A percentile compares a stretch with the other conserved stretches of the same genome.
phyloP scores from a whole-genome alignment of 2,329 filamentous ascomycete genomes.

The Fusarium xyrophilum region DNA sequence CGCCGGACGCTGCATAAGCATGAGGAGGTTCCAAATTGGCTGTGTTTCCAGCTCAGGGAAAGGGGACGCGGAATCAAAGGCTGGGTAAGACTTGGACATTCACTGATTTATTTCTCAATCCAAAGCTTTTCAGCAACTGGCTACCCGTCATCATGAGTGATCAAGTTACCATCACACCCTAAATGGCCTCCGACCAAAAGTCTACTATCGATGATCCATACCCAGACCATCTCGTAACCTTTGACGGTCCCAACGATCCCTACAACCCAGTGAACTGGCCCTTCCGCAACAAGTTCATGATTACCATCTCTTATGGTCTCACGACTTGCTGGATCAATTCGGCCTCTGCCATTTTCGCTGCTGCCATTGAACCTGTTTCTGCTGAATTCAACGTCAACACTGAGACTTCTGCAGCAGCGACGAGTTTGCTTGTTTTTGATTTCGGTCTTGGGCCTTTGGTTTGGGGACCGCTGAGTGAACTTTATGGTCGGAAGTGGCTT shows the following conservation, averaged over 20 bases:
- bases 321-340: slow-evolving; percentile 3
- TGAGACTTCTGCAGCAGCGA: background rate
- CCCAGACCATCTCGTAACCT: background rate
- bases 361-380: background rate
- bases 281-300: background rate
- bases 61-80: background rate
- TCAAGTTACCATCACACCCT: background rate
- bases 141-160: background rate
- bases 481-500: background rate
- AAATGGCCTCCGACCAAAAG: background rate
- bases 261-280: background rate
- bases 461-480: background rate
- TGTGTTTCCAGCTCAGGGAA: no score
- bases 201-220: background rate
- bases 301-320: background rate
- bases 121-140: no score
- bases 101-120: no score
- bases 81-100: background rate
- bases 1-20: background rate
- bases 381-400: background rate
- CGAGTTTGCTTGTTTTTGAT: background rate
- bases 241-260: background rate
- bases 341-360: background rate
- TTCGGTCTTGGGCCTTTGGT: background rate
- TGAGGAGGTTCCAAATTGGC: background rate